phyloP scores from a whole-genome alignment of 1,139 yeast genomes.

The Magnusiomyces suaveolens region DNA sequence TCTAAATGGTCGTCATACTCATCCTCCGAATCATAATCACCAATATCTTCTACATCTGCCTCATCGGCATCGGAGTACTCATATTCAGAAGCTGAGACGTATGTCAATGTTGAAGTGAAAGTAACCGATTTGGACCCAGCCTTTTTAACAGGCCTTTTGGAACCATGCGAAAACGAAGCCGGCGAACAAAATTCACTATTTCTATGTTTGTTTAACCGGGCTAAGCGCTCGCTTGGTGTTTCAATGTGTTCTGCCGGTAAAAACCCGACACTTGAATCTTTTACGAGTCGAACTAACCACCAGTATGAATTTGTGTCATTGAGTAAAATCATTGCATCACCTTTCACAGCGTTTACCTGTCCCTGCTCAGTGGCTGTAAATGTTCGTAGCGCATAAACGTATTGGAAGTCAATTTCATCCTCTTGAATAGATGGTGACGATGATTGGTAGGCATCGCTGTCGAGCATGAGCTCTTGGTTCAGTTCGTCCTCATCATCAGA shows the following conservation, averaged over 20 bases:
- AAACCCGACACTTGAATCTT: constrained; percentile 63
- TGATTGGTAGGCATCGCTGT: constrained; percentile 26
- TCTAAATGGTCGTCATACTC: constrained; percentile 15
- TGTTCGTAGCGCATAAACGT: constrained; percentile 76
- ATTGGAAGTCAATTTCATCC: constrained; percentile 71
- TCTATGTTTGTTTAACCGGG: constrained; percentile 83
- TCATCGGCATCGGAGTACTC: constrained; percentile 23
- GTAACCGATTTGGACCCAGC: constrained; percentile 18
- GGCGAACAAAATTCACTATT: constrained; percentile 56
- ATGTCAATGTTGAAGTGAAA: constrained; percentile 20
- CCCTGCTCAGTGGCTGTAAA: constrained; percentile 91
- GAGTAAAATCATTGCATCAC: constrained; percentile 71
- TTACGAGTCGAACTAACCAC: constrained; percentile 80
- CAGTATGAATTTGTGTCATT: constrained; percentile 91
- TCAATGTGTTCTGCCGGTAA: constrained; percentile 95
- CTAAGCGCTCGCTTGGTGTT: constrained; percentile 82
- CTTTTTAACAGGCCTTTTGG: background rate
- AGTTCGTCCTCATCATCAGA: background rate
- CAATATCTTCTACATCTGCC: constrained; percentile 18
- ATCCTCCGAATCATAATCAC: constrained; percentile 15
- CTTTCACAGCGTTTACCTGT: constrained; percentile 70
- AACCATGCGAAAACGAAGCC: constrained; percentile 6
- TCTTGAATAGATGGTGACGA: constrained; percentile 45
- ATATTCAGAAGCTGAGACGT: constrained; percentile 29
- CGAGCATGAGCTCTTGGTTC: constrained; percentile 11